phyloP scores from a whole-genome alignment of 768 basidiomycete genomes.

The Mrakia blollopis region DNA sequence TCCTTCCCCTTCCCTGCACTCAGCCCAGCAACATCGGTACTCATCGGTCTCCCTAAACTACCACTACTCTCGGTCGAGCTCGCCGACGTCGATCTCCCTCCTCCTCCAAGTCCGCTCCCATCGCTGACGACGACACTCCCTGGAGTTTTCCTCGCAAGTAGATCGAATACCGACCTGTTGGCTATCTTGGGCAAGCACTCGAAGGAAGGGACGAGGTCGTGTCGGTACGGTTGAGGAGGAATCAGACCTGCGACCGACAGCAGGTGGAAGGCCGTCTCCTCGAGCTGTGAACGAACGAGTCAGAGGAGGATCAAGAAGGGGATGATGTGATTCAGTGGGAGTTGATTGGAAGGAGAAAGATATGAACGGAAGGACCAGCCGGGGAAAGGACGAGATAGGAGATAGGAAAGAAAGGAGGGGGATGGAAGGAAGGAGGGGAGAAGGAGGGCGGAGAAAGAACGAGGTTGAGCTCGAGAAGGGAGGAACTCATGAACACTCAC shows the following conservation, averaged over 20 bases:
- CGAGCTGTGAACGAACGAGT: background rate
- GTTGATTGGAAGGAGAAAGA: background rate
- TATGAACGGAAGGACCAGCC: too few relatives aligned
- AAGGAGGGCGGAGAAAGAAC: background rate
- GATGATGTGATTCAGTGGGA: background rate
- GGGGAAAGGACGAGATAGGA: too few relatives aligned
- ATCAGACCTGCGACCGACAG: background rate
- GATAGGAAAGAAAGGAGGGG: background rate
- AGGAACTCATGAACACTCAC: background rate
- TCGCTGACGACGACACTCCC: background rate
- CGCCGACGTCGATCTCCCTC: too few relatives aligned
- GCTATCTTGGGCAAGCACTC: background rate
- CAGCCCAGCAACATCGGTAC: background rate
- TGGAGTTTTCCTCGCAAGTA: background rate
- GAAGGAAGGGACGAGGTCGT: slow-evolving; percentile 5
- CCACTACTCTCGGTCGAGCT: background rate
- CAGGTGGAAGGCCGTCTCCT: background rate
- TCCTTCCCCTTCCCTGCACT: background rate
- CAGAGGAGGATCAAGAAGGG: background rate
- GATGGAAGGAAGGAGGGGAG: background rate
- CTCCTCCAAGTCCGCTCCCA: background rate
- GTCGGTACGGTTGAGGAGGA: background rate
- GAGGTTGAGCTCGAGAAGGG: background rate
- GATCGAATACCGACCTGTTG: background rate
- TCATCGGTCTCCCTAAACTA: background rate